These are phyloP conservation scores for Sclerotinia spermophila DNA, from an alignment of 2,329 filamentous ascomycete genomes.

Conservation along the genomic window DNA sequence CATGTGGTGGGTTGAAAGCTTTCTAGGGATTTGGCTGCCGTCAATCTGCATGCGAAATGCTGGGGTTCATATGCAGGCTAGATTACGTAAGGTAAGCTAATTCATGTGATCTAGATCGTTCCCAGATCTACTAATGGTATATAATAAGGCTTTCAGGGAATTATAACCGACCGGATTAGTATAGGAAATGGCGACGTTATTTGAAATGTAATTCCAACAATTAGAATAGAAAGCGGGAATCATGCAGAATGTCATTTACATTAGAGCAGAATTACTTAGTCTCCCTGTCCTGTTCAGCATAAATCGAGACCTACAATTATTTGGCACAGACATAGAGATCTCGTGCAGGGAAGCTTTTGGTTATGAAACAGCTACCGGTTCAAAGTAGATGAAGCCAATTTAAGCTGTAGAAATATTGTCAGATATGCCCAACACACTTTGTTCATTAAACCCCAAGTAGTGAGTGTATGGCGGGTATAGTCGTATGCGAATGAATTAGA, in stretches of 20 bases:
- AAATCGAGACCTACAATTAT: neutral
- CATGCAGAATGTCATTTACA: neutral
- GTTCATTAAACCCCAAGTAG: neutral
- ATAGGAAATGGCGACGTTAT: neutral
- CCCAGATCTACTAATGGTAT: neutral
- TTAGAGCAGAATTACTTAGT: neutral
- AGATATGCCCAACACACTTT: neutral
- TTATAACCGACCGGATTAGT: neutral
- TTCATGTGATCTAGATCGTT: slow-evolving; percentile 4
- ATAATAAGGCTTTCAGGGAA: neutral
- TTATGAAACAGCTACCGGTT: neutral
- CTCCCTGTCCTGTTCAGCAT: neutral
- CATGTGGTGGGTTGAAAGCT: no score
- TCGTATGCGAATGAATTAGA: neutral
- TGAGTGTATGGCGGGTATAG: neutral
- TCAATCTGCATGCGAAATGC: neutral
- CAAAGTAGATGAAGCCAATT: neutral
- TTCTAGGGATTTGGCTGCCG: neutral
- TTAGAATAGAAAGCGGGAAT: neutral
- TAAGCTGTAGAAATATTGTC: neutral
- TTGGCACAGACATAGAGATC: neutral
- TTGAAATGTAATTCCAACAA: neutral
- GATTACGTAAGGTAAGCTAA: neutral
- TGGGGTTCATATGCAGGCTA: neutral
- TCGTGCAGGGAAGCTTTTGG: neutral